These are phyloP conservation scores for Taiozyma sp. DNA, from an alignment of 1,139 yeast species.

Conservation along the genomic window DNA sequence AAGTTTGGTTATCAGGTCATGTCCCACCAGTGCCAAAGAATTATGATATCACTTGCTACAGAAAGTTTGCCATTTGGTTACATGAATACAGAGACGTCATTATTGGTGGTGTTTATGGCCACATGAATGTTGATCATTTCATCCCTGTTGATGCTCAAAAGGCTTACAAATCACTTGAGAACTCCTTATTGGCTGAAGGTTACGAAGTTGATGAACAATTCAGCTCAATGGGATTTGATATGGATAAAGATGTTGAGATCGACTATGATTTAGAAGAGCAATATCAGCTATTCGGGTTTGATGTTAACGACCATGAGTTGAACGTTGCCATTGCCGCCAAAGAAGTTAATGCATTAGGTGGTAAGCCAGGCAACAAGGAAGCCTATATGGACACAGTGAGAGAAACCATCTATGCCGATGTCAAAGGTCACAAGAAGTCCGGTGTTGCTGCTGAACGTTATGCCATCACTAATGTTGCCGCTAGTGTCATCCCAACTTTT, in stretches of 20 bases:
- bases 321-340: slow-evolving; percentile 27
- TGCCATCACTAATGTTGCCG: slow-evolving; percentile 63
- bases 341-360: slow-evolving; percentile 39
- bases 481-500: slow-evolving; percentile 82
- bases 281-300: slow-evolving; percentile 15
- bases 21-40: slow-evolving; percentile 84
- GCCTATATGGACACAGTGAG: slow-evolving; percentile 54
- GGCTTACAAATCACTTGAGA: slow-evolving; percentile 47
- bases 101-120: slow-evolving; percentile 81
- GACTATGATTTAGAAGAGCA: slow-evolving; percentile 18
- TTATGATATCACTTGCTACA: slow-evolving; percentile 64
- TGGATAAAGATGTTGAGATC: slow-evolving; percentile 13
- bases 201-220: slow-evolving; percentile 11
- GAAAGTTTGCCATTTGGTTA: slow-evolving; percentile 73
- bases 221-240: background rate
- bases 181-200: slow-evolving; percentile 11
- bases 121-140: slow-evolving; percentile 86
- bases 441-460: slow-evolving; percentile 55
- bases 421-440: slow-evolving; percentile 36
- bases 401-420: slow-evolving; percentile 42
- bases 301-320: slow-evolving; percentile 20
- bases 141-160: slow-evolving; percentile 68
- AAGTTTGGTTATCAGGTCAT: slow-evolving; percentile 85
- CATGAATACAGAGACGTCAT: slow-evolving; percentile 80
- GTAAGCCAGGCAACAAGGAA: slow-evolving; percentile 64